These are phyloP conservation scores for Mortierella sp. DNA, from an alignment of 371 early-diverging fungal genomes.

Conservation along the genomic window DNA sequence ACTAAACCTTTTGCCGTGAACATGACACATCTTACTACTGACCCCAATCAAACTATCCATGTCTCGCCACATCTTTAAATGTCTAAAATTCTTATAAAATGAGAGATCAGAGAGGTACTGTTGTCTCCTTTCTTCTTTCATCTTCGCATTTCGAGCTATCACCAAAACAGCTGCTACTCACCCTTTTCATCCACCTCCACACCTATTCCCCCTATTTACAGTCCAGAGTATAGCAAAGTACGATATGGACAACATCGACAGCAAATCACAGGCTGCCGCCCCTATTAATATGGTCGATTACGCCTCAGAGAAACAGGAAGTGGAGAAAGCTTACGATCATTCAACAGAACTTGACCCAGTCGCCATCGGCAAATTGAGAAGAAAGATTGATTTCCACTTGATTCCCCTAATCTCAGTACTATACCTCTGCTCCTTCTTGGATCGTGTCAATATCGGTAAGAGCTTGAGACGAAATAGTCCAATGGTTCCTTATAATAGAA, in stretches of 20 bases:
- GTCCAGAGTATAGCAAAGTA: neutral
- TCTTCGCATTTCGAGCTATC: neutral
- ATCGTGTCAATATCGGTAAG: constrained; percentile 83
- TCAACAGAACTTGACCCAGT: constrained; percentile 25
- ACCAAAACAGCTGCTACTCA: too few relatives aligned
- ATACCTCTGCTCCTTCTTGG: constrained; percentile 81
- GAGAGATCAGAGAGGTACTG: neutral
- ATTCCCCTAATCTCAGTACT: constrained; percentile 77
- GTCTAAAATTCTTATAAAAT: neutral
- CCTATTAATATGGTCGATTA: constrained; percentile 22
- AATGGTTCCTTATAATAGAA: neutral
- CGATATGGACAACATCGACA: constrained; percentile 7
- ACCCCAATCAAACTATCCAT: neutral
- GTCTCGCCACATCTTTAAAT: neutral
- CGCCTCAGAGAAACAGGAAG: constrained; percentile 16
- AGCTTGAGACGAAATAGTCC: neutral
- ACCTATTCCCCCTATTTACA: neutral
- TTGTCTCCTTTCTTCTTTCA: neutral
- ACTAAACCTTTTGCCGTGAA: neutral
- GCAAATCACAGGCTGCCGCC: neutral
- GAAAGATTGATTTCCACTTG: constrained; percentile 76
- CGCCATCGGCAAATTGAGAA: constrained; percentile 61
- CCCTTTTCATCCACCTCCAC: neutral
- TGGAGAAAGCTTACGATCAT: constrained; percentile 9
- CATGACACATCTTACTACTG: neutral